Percentiles rank a stretch among this genome's conserved stretches.
phyloP scores from a whole-genome alignment of 2,329 filamentous ascomycete species.

The Sclerotiophoma versabilis region DNA sequence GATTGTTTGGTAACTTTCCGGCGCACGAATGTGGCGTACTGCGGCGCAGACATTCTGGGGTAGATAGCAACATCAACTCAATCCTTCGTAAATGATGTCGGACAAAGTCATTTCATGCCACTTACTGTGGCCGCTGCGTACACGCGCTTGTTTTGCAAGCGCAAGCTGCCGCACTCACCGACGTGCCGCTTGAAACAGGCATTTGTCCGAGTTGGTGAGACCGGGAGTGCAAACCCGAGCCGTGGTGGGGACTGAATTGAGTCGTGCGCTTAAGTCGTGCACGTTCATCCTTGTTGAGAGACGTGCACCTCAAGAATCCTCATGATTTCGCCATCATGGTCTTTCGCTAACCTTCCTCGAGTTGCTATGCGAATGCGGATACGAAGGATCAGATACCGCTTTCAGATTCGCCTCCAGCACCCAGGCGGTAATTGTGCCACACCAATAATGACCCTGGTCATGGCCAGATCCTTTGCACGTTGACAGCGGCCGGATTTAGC shows the following conservation, averaged over 20 bases:
- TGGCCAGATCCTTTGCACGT: not conserved
- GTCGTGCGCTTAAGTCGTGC: slow-evolving; percentile 9
- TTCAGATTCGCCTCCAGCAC: not conserved
- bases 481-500: not conserved
- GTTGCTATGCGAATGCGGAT: not conserved
- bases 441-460: not conserved
- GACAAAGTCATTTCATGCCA: too few relatives aligned
- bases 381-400: not conserved
- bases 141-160: too few relatives aligned
- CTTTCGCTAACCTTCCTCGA: not conserved
- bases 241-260: slow-evolving; percentile 7
- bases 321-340: not conserved
- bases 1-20: slow-evolving; percentile 8
- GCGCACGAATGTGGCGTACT: not conserved
- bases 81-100: too few relatives aligned
- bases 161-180: not conserved
- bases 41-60: not conserved
- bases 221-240: not conserved
- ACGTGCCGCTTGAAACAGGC: slow-evolving; percentile 2
- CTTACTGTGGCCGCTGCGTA: not conserved
- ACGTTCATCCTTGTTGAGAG: not conserved
- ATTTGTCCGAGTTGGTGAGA: slow-evolving; percentile 6
- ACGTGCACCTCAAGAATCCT: not conserved
- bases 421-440: not conserved
- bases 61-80: too few relatives aligned